These are phyloP conservation scores for Agaricus subrufescens DNA, from an alignment of 768 basidiomycete species.

Conservation along the genomic window DNA sequence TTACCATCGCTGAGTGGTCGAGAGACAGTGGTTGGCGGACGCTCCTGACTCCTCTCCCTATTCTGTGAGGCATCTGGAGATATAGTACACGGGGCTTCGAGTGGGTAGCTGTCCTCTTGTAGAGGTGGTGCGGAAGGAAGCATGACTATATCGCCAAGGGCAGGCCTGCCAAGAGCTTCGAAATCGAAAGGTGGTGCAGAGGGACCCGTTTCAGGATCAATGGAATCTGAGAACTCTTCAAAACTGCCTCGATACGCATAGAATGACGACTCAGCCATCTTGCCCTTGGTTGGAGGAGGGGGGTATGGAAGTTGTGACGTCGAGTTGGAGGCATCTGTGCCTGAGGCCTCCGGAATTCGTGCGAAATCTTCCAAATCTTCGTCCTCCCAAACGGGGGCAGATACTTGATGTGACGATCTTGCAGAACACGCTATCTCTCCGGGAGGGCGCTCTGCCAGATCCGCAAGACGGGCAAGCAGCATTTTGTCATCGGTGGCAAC, in stretches of 20 bases:
- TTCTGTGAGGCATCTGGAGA: conserved; percentile 10
- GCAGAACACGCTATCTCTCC: conserved; percentile 16
- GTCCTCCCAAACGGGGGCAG: conserved; percentile 53
- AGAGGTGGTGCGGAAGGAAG: conserved; percentile 48
- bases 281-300: conserved; percentile 39
- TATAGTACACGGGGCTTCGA: conserved; percentile 5
- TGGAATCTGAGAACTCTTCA: conserved; percentile 26
- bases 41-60: not conserved
- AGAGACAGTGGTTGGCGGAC: not conserved
- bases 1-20: conserved; percentile 6
- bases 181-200: conserved; percentile 48
- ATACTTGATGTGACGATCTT: conserved; percentile 23
- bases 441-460: conserved; percentile 52
- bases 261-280: conserved; percentile 33
- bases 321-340: conserved; percentile 8
- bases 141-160: conserved; percentile 20
- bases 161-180: conserved; percentile 34
- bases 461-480: conserved; percentile 47
- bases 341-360: conserved; percentile 6
- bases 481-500: conserved; percentile 64
- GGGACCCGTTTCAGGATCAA: conserved; percentile 32
- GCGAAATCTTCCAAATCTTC: conserved; percentile 37
- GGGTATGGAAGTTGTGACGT: conserved; percentile 32
- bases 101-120: conserved; percentile 19
- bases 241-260: conserved; percentile 38